Base-by-base conservation (phyloP, 106 monocot species). In the Acorus gramineus region DNA sequence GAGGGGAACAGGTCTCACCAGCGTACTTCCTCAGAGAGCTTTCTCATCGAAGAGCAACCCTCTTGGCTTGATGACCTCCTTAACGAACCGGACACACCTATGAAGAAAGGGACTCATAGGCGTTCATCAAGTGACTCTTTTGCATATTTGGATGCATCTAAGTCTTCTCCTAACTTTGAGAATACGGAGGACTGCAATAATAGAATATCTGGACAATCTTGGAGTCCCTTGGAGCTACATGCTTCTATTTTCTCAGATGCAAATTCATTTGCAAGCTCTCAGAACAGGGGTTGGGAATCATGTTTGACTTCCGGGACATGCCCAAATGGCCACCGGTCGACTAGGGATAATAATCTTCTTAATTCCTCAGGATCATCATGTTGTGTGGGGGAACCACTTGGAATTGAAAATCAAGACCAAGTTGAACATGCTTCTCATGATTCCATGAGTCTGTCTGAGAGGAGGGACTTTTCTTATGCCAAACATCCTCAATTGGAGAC, bases 11-110 rank as follows among this genome's bases (percentile, higher is more conserved):
- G 53, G 12, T 72, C 62, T 49, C 93, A 93, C 47, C 85, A 86
- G 58, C 85, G 93, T 7, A 89, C 88, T 68, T 83, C 89, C 11
- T 93, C 93, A 3, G 93, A 85, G 74, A 83, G 93, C 71, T 79
- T 85, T 65, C 73, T 89, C 11, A 73, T 93, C 49, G 93, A 93
- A 61, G 93, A 93, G 66, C 93, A 93, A 62, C 93, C 93, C 4
- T 89, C 85, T 44, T 93, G 93, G 93, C 85, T 93, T n/a, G 93
- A 93, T 56, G 93, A 93, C 44, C 76, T 93, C 53, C 93, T 93
- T 12, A 71, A 83, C 65, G 93, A 93, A 59, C 98, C 98, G 0
- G 98, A 98, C 51, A 81, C 75, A 12, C 98, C 98, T 8, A 74
- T 81, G 46, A 79, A 68, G 61, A 85, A 69, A 71, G 88, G 79